Conservation (phyloP, 2,329 filamentous ascomycete genomes). For the Beauveria asiatica region DNA sequence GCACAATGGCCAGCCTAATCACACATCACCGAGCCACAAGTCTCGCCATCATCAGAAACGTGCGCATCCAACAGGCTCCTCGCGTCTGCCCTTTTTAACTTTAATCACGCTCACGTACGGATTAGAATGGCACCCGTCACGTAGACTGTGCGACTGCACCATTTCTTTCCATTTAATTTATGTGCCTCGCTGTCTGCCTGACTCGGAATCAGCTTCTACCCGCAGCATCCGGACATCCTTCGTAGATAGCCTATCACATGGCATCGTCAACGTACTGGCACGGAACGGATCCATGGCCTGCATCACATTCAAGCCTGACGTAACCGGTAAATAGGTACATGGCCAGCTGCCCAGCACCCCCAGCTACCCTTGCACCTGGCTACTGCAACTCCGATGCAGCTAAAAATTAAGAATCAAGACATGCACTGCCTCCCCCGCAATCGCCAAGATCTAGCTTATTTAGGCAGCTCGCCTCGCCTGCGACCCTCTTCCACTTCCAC, state of each 20-base stretch:
- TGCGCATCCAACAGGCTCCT: neutral
- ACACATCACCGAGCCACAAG: neutral
- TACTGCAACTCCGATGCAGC: neutral
- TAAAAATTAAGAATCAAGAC: neutral
- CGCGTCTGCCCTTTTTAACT: neutral
- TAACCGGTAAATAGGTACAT: neutral
- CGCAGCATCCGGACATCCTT: neutral
- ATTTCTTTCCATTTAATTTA: neutral
- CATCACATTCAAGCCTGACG: too few species aligned
- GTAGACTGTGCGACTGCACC: too few species aligned
- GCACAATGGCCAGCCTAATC: too few species aligned
- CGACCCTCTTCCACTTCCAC: too few species aligned
- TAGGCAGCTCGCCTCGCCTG: neutral
- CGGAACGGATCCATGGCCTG: neutral
- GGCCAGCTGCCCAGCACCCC: neutral
- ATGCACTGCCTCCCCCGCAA: slow-evolving; percentile 11
- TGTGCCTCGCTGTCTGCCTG: slow-evolving; percentile 2
- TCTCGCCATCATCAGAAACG: neutral
- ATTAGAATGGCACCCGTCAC: too few species aligned
- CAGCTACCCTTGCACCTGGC: neutral
- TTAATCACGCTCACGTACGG: too few species aligned
- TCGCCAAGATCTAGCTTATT: slow-evolving; percentile 3
- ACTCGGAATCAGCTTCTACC: neutral
- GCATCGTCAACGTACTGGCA: too few species aligned
- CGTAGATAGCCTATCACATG: too few species aligned